These are phyloP conservation scores for Novakomyces olei DNA, from an alignment of 805 yeast genomes.

Conservation along the genomic window DNA sequence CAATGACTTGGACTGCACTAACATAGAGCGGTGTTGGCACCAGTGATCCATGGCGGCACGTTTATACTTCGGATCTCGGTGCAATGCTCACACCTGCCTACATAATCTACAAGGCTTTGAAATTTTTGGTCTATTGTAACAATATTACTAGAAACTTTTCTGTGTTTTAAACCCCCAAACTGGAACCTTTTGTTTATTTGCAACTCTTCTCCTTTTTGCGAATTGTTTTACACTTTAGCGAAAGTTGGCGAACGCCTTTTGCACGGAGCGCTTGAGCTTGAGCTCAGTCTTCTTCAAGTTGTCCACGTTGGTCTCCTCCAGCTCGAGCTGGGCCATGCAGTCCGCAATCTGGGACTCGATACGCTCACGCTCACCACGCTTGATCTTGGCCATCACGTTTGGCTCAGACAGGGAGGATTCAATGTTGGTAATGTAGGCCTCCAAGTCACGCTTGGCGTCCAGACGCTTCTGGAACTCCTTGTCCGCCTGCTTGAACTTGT, in stretches of 20 bases:
- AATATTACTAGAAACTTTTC: too few relatives aligned
- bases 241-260: constrained; percentile 93
- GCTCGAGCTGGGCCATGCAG: constrained; percentile 91
- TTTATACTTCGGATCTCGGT: too few relatives aligned
- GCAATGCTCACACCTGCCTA: too few relatives aligned
- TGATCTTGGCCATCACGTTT: constrained; percentile 87
- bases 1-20: too few relatives aligned
- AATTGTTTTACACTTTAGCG: constrained; percentile 25
- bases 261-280: constrained; percentile 95
- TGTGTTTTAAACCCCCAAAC: too few relatives aligned
- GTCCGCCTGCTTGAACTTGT: constrained; percentile 95
- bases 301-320: constrained; percentile 90
- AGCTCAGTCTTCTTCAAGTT: constrained; percentile 98
- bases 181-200: too few relatives aligned
- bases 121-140: too few relatives aligned
- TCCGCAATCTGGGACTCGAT: constrained; percentile 95
- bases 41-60: too few relatives aligned
- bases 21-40: too few relatives aligned
- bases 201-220: too few relatives aligned
- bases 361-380: constrained; percentile 92
- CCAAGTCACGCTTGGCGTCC: constrained; percentile 98
- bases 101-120: too few relatives aligned
- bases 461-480: constrained; percentile 98
- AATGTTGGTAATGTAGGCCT: constrained; percentile 89
- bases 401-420: constrained; percentile 97